A percentile compares a stretch with the other conserved stretches of the same genome.
phyloP scores from a whole-genome alignment of 148 eudicot genomes.

The Oxyria digyna region DNA sequence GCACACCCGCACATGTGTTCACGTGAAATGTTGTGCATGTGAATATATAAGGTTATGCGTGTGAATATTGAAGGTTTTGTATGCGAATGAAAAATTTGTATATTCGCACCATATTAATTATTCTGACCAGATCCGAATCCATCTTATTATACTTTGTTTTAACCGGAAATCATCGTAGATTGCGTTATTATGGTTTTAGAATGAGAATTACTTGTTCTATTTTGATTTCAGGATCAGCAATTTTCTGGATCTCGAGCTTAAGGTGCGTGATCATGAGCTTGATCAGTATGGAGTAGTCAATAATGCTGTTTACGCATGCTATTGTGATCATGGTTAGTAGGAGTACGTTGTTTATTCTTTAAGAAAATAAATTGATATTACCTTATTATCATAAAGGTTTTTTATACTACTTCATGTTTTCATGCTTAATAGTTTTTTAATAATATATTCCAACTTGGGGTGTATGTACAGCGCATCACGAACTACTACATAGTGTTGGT shows the following conservation, averaged over 20 bases:
- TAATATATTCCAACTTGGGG: background rate
- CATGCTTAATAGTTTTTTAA: background rate
- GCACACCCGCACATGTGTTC: no score
- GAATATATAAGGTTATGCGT: no score
- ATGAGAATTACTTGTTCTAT: background rate
- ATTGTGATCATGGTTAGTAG: slow-evolving; percentile 87
- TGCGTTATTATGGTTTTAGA: background rate
- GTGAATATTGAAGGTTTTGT: no score
- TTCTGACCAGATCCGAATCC: background rate
- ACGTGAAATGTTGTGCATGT: no score
- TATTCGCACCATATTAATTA: background rate
- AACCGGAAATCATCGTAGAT: background rate
- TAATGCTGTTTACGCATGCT: slow-evolving; percentile 76
- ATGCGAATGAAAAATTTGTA: no score
- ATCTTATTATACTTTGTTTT: background rate
- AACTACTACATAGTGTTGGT: slow-evolving; percentile 65
- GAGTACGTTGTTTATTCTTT: background rate
- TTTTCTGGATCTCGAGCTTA: slow-evolving; percentile 51
- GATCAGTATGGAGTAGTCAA: slow-evolving; percentile 96
- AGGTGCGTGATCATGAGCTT: slow-evolving; percentile 80
- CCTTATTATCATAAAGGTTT: no score
- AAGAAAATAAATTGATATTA: background rate
- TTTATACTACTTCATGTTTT: no score
- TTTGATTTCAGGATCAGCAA: slow-evolving; percentile 40
- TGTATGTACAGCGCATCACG: slow-evolving; percentile 48